Conservation (phyloP, 192 early-diverging fungal genomes). For the Gigaspora rosea region DNA sequence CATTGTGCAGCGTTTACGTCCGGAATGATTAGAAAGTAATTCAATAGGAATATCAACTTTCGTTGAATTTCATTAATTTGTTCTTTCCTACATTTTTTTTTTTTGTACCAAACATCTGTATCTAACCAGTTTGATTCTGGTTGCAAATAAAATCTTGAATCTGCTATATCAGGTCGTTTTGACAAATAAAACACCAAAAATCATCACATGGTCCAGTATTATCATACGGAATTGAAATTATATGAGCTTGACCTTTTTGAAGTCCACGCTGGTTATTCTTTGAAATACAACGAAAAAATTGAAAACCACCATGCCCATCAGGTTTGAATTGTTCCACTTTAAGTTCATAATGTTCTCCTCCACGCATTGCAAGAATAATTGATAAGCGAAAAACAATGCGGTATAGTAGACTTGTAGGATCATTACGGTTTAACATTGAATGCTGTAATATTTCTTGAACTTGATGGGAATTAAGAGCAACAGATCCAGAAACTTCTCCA, state of each 20-base stretch:
- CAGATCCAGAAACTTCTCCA: neutral
- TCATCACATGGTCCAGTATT: neutral
- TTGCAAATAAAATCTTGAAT: conserved; percentile 4
- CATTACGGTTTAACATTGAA: neutral
- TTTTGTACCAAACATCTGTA: conserved; percentile 9
- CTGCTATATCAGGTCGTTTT: neutral
- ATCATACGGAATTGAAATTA: neutral
- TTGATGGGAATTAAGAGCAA: neutral
- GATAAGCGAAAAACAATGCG: neutral
- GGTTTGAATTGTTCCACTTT: neutral
- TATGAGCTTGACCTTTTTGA: neutral
- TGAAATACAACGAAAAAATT: neutral
- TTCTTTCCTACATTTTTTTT: neutral
- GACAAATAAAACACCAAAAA: conserved; percentile 4
- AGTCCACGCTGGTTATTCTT: too few species aligned
- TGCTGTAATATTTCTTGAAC: neutral
- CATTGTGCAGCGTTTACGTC: neutral
- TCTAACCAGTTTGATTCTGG: neutral
- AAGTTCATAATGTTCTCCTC: neutral
- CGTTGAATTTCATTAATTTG: neutral
- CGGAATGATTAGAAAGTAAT: neutral
- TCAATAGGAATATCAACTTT: neutral
- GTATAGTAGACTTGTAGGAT: neutral
- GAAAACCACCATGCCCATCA: neutral
- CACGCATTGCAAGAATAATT: neutral